Conservation (phyloP, 371 early-diverging fungal species). For the Lichtheimia ramosa region DNA sequence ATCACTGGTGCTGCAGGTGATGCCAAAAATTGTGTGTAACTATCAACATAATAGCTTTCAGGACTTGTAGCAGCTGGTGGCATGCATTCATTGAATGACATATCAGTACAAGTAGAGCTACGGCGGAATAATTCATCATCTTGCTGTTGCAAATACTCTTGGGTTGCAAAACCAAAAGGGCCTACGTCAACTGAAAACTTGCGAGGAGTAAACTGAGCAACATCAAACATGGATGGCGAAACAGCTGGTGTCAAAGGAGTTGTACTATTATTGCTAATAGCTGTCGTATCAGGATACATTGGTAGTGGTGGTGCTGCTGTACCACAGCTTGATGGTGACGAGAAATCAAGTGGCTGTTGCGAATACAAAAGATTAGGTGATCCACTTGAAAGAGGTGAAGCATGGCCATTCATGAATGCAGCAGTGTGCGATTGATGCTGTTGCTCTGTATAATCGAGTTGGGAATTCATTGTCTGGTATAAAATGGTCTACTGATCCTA, state of each 20-base stretch:
- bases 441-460: no score
- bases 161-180: conserved; percentile 43
- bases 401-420: neutral
- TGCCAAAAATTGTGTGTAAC: neutral
- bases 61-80: neutral
- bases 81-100: conserved; percentile 5
- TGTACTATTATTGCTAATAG: neutral
- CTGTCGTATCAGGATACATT: neutral
- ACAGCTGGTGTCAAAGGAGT: conserved; percentile 25
- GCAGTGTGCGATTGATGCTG: no score
- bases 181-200: conserved; percentile 51
- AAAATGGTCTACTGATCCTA: no score
- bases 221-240: conserved; percentile 22
- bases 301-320: neutral
- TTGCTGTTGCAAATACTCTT: conserved; percentile 19
- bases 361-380: neutral
- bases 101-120: conserved; percentile 11
- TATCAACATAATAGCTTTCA: neutral
- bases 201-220: conserved; percentile 17
- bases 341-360: conserved; percentile 1
- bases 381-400: neutral
- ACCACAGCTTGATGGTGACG: neutral
- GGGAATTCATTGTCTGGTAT: no score
- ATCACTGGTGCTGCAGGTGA: neutral
- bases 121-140: conserved; percentile 31